Evolutionary conservation across 805 yeast species (phyloP), one percentile per base, ranked within the genome.

Genomic region (Nakazawaea wyomingensis): DNA sequence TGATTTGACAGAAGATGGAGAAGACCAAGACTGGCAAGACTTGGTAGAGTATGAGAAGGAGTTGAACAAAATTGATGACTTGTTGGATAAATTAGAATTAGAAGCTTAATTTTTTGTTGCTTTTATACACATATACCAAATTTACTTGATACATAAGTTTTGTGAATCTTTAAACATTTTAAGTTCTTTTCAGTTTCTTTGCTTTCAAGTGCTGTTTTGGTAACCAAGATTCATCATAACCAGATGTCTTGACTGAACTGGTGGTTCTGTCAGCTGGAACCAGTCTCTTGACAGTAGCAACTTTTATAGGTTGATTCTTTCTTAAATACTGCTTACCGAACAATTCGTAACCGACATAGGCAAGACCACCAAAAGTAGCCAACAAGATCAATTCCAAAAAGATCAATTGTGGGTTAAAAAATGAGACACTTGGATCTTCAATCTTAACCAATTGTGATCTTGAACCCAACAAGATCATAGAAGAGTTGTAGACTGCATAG

Each of bases 401-500:
- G 46, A 87, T 56, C 55, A 88, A 74, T 61, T 81, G 79, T 11
- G 90, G 93, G 57, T 85, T 77, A 64, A 82, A 80, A 42, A 81
- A 50, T 0, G 95, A 82, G 52, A 89, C 66, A 44, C 81, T 73
- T 29, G 73, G 74, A 53, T 88, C 96, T 9, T 61, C 61, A 44
- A 89, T 74, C 18, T 67, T 59, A 35, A 85, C 65, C 46, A 80
- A 62, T 54, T 78, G 80, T 39, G 78, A 74, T 54, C 74, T 69
- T 21, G 83, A 72, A 40, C 78, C 78, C 32, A 84, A 66, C 49
- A 68, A 65, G 62, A 76, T 72, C 51, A 80, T 57, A 39, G 72
- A 61, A 7, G 74, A 73, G 27, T 74, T 65, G 54, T 66, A 69
- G 24, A 71, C 65, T 36, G 80, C 69, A 57, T 71, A 80, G 34